Conservation (phyloP, 2,329 filamentous ascomycete species). For the Alternaria metachromatica region DNA sequence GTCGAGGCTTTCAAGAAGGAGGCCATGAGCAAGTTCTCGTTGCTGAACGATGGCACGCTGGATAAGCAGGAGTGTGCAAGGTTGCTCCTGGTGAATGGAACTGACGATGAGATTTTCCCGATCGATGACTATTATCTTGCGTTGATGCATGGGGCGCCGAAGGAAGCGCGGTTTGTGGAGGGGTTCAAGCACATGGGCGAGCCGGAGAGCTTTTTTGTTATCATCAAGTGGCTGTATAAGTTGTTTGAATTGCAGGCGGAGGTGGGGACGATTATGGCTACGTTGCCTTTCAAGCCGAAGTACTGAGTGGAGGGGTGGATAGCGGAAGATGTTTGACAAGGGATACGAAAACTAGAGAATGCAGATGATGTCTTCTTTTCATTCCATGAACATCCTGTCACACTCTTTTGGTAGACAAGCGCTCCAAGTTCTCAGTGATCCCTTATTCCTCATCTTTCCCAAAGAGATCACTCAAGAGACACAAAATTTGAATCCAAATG, state of each 20-base stretch:
- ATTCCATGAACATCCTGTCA: neutral
- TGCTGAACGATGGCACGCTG: conserved; percentile 63
- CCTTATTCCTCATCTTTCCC: neutral
- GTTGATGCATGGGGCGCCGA: conserved; percentile 60
- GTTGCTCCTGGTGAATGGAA: conserved; percentile 64
- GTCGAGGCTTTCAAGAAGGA: conserved; percentile 56
- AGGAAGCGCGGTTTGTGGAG: conserved; percentile 58
- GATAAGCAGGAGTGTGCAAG: conserved; percentile 57
- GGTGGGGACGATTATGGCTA: conserved; percentile 54
- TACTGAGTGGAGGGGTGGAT: conserved; percentile 33
- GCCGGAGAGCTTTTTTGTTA: conserved; percentile 57
- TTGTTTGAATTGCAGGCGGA: conserved; percentile 55
- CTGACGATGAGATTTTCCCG: conserved; percentile 67
- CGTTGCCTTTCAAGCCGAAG: conserved; percentile 56
- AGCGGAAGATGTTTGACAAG: neutral
- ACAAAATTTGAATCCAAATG: neutral
- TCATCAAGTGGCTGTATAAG: conserved; percentile 57
- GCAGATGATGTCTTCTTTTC: neutral
- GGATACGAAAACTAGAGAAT: neutral
- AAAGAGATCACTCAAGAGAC: neutral
- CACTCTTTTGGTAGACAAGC: neutral
- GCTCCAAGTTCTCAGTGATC: neutral
- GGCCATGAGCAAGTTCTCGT: conserved; percentile 58
- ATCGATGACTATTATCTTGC: conserved; percentile 66
- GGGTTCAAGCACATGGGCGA: conserved; percentile 60